Evolutionary conservation across 2,329 filamentous ascomycete species (phyloP).

Genomic region (Fusarium sp.): DNA sequence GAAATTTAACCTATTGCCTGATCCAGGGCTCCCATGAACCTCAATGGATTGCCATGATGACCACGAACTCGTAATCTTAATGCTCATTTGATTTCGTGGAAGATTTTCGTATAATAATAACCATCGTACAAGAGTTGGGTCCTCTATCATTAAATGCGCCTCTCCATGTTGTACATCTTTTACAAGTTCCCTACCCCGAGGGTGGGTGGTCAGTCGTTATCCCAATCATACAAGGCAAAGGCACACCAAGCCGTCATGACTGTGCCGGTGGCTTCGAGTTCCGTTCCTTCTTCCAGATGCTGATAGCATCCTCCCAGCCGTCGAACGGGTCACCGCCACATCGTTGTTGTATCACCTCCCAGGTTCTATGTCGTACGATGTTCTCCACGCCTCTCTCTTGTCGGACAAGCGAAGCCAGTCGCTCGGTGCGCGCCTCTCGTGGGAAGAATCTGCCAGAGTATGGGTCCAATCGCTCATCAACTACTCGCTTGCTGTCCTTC

Average conservation of each 20-base stretch:
- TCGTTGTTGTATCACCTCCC: slow-evolving; percentile 80
- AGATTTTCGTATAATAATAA: not conserved
- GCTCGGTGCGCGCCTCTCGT: slow-evolving; percentile 82
- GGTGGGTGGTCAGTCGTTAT: not conserved
- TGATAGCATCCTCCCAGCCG: slow-evolving; percentile 74
- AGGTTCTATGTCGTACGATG: slow-evolving; percentile 85
- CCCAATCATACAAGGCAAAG: not conserved
- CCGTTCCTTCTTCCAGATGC: slow-evolving; percentile 66
- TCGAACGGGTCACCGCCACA: slow-evolving; percentile 71
- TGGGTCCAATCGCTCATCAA: slow-evolving; percentile 91
- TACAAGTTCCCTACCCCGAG: slow-evolving; percentile 8
- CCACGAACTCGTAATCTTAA: not conserved
- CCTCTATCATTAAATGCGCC: slow-evolving; percentile 24
- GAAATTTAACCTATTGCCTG: not conserved
- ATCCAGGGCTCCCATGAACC: not conserved
- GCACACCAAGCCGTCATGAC: not conserved
- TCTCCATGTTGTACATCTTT: slow-evolving; percentile 22
- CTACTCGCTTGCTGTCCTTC: slow-evolving; percentile 76
- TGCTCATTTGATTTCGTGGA: not conserved
- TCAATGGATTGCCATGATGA: not conserved
- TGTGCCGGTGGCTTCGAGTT: slow-evolving; percentile 19
- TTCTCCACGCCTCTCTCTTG: slow-evolving; percentile 82
- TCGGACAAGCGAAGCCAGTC: slow-evolving; percentile 77
- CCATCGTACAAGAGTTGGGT: slow-evolving; percentile 23
- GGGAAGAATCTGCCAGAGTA: slow-evolving; percentile 89